A percentile compares a stretch with the other conserved stretches of the same genome.
Evolutionary conservation across 2,329 filamentous ascomycete genomes (phyloP).

Genomic region (Calonectria pauciramosa): DNA sequence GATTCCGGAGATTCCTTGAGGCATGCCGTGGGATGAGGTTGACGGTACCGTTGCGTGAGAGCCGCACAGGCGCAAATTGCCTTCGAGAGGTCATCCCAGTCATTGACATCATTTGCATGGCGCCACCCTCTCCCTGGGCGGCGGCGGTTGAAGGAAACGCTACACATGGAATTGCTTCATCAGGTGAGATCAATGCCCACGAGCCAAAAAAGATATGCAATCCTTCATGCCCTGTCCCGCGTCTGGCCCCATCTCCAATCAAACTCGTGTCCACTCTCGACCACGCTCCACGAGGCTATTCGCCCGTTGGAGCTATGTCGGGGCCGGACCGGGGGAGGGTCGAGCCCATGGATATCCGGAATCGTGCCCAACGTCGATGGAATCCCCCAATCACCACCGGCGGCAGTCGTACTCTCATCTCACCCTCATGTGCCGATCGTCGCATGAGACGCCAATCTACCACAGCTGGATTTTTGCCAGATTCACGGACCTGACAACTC

Average conservation of each 20-base stretch:
- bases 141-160: neutral
- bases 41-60: neutral
- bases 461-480: constrained; percentile 20
- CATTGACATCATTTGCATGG: neutral
- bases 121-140: neutral
- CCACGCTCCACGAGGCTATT: constrained; percentile 31
- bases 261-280: constrained; percentile 31
- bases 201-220: neutral
- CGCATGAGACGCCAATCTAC: constrained; percentile 34
- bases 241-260: constrained; percentile 28
- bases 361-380: neutral
- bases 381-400: neutral
- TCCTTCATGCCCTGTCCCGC: constrained; percentile 15
- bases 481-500: constrained; percentile 32
- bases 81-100: neutral
- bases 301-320: constrained; percentile 16
- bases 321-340: constrained; percentile 2
- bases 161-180: constrained; percentile 4
- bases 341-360: neutral
- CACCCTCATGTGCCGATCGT: constrained; percentile 24
- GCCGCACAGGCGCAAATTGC: neutral
- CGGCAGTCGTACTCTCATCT: neutral
- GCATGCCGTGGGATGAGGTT: constrained; percentile 1
- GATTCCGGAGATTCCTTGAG: constrained; percentile 1
- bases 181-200: neutral